Evolutionary conservation across 306 rosid species (phyloP).

Genomic region (Cotoneaster glaucophyllus): DNA sequence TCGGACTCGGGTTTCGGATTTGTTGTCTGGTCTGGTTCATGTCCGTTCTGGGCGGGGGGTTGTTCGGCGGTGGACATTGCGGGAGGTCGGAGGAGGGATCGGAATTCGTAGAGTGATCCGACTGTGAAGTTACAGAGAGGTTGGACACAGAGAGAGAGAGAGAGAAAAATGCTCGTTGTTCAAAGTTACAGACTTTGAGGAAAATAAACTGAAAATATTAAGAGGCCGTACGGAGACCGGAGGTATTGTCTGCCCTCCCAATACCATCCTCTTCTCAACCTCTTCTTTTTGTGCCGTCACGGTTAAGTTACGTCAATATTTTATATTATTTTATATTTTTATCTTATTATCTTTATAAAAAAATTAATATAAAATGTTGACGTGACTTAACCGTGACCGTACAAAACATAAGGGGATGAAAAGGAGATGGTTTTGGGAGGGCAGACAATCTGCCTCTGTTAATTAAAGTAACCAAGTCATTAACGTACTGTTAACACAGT

Average conservation of each 20-base stretch:
- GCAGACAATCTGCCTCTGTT: no score
- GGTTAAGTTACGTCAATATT: no score
- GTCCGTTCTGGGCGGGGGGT: constrained; percentile 23
- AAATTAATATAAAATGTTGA: no score
- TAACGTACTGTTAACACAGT: not conserved
- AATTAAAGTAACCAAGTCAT: not conserved
- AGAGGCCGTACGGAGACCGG: not conserved
- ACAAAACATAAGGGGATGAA: no score
- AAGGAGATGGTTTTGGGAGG: no score
- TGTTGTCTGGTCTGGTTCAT: not conserved
- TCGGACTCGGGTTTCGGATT: not conserved
- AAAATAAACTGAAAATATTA: not conserved
- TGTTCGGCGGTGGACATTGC: constrained; percentile 36
- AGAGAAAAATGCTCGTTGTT: not conserved
- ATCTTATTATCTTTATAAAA: no score
- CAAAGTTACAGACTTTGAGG: not conserved
- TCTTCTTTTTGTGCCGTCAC: no score
- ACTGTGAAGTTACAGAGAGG: not conserved
- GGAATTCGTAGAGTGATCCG: not conserved
- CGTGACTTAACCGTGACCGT: no score
- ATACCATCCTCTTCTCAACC: no score
- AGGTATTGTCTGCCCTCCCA: no score
- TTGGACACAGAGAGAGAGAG: not conserved
- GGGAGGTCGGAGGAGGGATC: constrained; percentile 5
- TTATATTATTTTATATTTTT: no score